Evolutionary conservation across 2,329 filamentous ascomycete genomes (phyloP).

Genomic region (Xylaria sp.): DNA sequence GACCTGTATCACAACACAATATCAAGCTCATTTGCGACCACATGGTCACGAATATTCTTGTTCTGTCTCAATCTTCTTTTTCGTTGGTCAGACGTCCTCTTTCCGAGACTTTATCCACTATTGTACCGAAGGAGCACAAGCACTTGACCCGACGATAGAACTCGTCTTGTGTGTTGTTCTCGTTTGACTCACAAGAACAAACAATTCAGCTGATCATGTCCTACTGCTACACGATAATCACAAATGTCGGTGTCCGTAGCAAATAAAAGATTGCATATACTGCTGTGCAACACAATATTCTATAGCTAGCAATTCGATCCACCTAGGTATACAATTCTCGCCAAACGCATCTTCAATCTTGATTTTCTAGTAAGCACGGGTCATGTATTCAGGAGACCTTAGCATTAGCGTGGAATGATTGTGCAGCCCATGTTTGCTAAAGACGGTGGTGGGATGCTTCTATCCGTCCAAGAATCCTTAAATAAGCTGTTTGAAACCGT

Average conservation of each 20-base stretch:
- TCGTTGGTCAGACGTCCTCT: constrained; percentile 15
- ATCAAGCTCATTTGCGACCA: constrained; percentile 3
- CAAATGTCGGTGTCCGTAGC: constrained; percentile 18
- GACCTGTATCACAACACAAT: constrained; percentile 11
- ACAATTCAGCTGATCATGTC: constrained; percentile 6
- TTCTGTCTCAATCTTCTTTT: constrained; percentile 15
- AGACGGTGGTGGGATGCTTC: not conserved
- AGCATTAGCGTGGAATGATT: not conserved
- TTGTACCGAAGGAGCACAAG: constrained; percentile 4
- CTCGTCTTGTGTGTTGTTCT: constrained; percentile 3
- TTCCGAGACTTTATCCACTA: constrained; percentile 4
- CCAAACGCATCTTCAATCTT: not conserved
- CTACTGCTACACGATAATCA: not conserved
- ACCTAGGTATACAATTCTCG: not conserved
- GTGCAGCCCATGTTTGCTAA: not conserved
- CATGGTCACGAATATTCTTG: not conserved
- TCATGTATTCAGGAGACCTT: not conserved
- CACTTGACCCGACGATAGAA: not conserved
- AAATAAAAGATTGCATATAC: constrained; percentile 3
- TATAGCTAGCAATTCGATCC: not conserved
- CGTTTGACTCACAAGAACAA: constrained; percentile 4
- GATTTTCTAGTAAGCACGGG: constrained; percentile 2
- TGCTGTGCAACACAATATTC: constrained; percentile 1
- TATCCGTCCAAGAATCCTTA: not conserved
- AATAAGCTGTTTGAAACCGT: constrained; percentile 15